Evolutionary conservation across 2,329 filamentous ascomycete species (phyloP), one percentile per base, ranked within the genome.

Genomic region (Colletotrichum camelliae): DNA sequence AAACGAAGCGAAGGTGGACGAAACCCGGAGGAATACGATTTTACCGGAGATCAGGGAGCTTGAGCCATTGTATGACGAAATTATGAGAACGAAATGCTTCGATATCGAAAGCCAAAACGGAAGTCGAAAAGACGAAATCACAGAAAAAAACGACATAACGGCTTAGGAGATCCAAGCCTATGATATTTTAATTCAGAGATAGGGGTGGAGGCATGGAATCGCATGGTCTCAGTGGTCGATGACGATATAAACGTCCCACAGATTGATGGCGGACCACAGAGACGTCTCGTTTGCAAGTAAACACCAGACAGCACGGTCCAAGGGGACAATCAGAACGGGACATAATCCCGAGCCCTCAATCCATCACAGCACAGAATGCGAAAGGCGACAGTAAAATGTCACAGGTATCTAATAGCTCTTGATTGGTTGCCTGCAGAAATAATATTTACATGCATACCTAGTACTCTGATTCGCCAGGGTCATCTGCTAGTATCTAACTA

Each of bases 71-170:
- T 52, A 52, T 21, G 43, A 52, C n/a, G 43, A 52, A 13, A 52
- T 52, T 7, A 52, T 21, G 43, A 52, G 43, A 52, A n/a, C 21
- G 43, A 52, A 52, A 52, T 52, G 43, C 43, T 52, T 52, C n/a
- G 43, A 52, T 52, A 4, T 52, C 10, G 43, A 52, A 52, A 52
- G 43, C n/a, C 43, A 52, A 21, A 21, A 52, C n/a, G 43, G n/a
- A 21, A 52, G 10, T 21, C 18, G 43, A 21, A 52, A 52, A 52
- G 43, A 21, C n/a, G 43, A 21, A 52, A 52, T 52, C n/a, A 52
- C n/a, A 21, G 10, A 52, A 21, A 52, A 21, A n/a, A 52, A 52
- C 10, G n/a, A 21, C 7, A 18, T n/a, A 9, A 2, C 18, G 18
- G 39, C 39, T 43, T n/a, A 10, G 39, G 39, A 43, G 3, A 8